Conservation (phyloP, 768 basidiomycete species). For the Krasilnikovozyma curviuscula region DNA sequence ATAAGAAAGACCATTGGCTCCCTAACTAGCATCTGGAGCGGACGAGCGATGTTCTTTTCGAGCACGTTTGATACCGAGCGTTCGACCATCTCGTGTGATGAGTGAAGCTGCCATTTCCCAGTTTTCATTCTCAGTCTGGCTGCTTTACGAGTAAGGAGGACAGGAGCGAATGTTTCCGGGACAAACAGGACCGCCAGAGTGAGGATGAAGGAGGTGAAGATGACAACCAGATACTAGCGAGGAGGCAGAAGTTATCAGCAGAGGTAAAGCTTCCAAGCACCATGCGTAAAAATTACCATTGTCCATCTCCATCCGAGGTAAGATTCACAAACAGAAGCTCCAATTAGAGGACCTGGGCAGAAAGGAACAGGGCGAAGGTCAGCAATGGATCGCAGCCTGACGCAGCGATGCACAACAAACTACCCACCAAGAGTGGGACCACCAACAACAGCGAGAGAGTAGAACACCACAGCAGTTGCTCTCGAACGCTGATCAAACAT, state of each 20-base stretch:
- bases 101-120: slow-evolving; percentile 22
- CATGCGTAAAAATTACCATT: too few relatives aligned
- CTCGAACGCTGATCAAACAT: slow-evolving; percentile 16
- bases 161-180: slow-evolving; percentile 25
- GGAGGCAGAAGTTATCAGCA: too few relatives aligned
- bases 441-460: slow-evolving; percentile 23
- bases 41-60: slow-evolving; percentile 20
- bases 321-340: slow-evolving; percentile 19
- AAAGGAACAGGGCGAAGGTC: too few relatives aligned
- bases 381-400: too few relatives aligned
- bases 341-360: slow-evolving; percentile 25
- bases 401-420: too few relatives aligned
- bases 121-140: slow-evolving; percentile 18
- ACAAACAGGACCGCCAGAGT: slow-evolving; percentile 19
- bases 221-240: slow-evolving; percentile 25
- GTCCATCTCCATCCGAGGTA: slow-evolving; percentile 28
- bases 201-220: slow-evolving; percentile 20
- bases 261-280: too few relatives aligned
- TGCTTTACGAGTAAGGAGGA: slow-evolving; percentile 25
- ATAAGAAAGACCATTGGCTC: slow-evolving; percentile 21
- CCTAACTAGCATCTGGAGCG: slow-evolving; percentile 21
- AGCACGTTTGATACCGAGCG: slow-evolving; percentile 21
- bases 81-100: slow-evolving; percentile 21
- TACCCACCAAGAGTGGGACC: slow-evolving; percentile 24
- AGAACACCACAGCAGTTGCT: slow-evolving; percentile 23